Conservation (phyloP, 176 grass and related monocot genomes). For the Zea mays region DNA sequence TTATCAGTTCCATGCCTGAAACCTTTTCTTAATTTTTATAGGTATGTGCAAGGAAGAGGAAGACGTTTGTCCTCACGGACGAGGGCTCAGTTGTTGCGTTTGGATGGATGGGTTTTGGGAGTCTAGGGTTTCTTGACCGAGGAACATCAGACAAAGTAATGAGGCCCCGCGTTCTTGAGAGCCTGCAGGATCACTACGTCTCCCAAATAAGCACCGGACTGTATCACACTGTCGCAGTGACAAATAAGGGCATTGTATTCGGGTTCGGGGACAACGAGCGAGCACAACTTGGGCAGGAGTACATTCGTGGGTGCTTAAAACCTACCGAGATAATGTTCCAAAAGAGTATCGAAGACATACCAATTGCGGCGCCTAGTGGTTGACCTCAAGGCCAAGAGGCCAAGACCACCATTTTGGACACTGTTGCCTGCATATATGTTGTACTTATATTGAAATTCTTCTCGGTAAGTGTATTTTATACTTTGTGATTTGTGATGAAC, state of each 20-base stretch:
- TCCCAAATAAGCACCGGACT: slow-evolving; percentile 96
- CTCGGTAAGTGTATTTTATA: slow-evolving; percentile 44
- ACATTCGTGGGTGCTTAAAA: slow-evolving; percentile 76
- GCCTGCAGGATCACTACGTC: slow-evolving; percentile 61
- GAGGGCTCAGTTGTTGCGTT: slow-evolving; percentile 85
- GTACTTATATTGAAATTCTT: slow-evolving; percentile 31
- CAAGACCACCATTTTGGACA: slow-evolving; percentile 19
- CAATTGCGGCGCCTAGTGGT: slow-evolving; percentile 65
- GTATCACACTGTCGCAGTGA: slow-evolving; percentile 93
- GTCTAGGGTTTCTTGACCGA: slow-evolving; percentile 87
- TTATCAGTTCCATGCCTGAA: slow-evolving; percentile 11
- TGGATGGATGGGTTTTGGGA: slow-evolving; percentile 99
- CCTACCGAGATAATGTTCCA: slow-evolving; percentile 91
- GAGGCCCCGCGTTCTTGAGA: slow-evolving; percentile 72
- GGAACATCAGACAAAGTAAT: slow-evolving; percentile 90
- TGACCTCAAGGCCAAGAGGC: slow-evolving; percentile 22
- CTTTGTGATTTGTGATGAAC: slow-evolving; percentile 41
- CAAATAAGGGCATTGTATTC: slow-evolving; percentile 81
- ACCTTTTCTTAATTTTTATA: slow-evolving; percentile 27
- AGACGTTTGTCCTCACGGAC: slow-evolving; percentile 90
- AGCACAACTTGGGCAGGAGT: slow-evolving; percentile 90
- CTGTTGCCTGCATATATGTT: slow-evolving; percentile 33
- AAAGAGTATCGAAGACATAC: slow-evolving; percentile 73
- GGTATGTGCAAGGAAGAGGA: slow-evolving; percentile 98
- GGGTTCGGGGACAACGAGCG: slow-evolving; percentile 98